Base-by-base conservation (phyloP, 2,329 filamentous ascomycete species). In the Triangularia setosa region DNA sequence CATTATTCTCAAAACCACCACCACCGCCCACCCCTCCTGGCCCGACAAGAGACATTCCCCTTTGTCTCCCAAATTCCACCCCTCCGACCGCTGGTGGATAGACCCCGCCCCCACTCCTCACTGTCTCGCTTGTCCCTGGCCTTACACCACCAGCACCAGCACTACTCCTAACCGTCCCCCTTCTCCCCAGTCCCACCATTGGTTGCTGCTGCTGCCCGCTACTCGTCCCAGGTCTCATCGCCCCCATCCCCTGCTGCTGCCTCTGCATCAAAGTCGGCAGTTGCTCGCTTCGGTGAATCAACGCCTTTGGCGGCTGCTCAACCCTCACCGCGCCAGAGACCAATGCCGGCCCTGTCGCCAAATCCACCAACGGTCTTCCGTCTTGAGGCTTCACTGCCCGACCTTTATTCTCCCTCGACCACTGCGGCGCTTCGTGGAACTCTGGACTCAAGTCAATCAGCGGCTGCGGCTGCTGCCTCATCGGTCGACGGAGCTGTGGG, bases 401-500 rank as follows among this genome's bases (percentile, higher is more conserved):
- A 25, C 70, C 69, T 4, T 54, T 52, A n/a, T 65, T 64, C n/a
- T 68, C 65, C 40, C 69, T 66, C 4, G 69, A 68, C 69, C 69
- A 72, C 35, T 72, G 70, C 35, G 69, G 70, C 2, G 69, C 40
- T 25, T 72, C 70, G 33, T 67, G 61, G 48, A 71, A 71, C 9
- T 60, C 65, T 1, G 70, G 68, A 1, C 65, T 69, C 4, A 72
- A 66, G 62, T 71, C 68, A n/a, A 72, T 60, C 21, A 72, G 67
- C 2, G 70, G 70, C n/a, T 68, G 63, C 11, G 62, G 40, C 2
- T 58, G 58, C 24, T 59, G 75, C 69, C 1, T 83, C 84, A n/a
- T 74, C 75, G n/a, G 79, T 78, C 58, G 81, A 78, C 48, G 76
- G 75, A 4, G 82, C 72, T 65, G 48, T 18, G 65, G 64, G 40